Evolutionary conservation across 768 basidiomycete genomes (phyloP).

Genomic region (Podaxis sp.): DNA sequence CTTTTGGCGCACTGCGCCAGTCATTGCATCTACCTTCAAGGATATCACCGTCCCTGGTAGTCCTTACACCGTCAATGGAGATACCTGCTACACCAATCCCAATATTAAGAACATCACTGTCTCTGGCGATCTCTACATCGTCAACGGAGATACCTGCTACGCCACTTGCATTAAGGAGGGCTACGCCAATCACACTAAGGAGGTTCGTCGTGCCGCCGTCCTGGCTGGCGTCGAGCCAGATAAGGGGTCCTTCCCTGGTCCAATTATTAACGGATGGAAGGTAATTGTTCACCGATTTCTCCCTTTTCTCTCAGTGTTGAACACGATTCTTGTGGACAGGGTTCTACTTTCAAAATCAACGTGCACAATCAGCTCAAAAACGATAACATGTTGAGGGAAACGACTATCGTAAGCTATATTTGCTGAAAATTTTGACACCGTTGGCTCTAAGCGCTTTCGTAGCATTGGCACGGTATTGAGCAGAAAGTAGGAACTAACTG

Average conservation of each 20-base stretch:
- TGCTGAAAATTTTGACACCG: neutral
- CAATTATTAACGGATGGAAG: slow-evolving; percentile 27
- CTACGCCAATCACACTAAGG: no score
- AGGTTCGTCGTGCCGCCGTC: neutral
- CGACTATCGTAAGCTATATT: slow-evolving; percentile 42
- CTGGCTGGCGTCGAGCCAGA: slow-evolving; percentile 11
- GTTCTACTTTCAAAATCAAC: slow-evolving; percentile 44
- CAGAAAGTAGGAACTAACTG: slow-evolving; percentile 31
- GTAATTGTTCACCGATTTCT: slow-evolving; percentile 11
- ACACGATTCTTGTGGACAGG: slow-evolving; percentile 18
- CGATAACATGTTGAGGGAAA: slow-evolving; percentile 44
- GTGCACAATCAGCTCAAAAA: slow-evolving; percentile 46
- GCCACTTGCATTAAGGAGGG: no score
- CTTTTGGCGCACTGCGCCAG: neutral
- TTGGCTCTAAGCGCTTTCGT: neutral
- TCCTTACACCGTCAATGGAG: neutral
- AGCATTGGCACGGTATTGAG: slow-evolving; percentile 49
- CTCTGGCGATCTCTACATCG: neutral
- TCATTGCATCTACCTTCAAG: neutral
- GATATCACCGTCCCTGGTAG: neutral
- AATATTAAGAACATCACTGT: neutral
- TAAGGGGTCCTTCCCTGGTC: slow-evolving; percentile 22
- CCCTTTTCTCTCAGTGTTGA: neutral
- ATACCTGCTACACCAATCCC: neutral
- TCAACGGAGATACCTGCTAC: neutral